Conservation (phyloP, 1,139 yeast genomes). For the Hemisphaericaspora subhashii region DNA sequence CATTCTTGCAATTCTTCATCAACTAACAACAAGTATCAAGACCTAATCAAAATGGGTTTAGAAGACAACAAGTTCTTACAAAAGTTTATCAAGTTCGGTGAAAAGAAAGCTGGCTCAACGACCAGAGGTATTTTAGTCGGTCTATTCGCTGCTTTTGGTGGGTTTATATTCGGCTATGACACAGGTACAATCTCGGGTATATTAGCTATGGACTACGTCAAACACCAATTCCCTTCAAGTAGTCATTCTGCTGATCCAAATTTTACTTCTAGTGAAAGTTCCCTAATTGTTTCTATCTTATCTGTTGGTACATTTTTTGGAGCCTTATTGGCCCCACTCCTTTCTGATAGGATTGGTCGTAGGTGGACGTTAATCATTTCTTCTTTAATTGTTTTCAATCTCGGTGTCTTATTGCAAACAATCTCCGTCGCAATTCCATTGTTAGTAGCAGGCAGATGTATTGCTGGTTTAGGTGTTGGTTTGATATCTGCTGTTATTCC, state of each 20-base stretch:
- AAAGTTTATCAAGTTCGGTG: constrained; percentile 38
- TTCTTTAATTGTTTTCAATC: constrained; percentile 53
- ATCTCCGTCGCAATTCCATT: constrained; percentile 45
- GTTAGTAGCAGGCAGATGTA: constrained; percentile 55
- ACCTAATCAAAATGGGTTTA: constrained; percentile 30
- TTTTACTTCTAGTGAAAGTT: constrained; percentile 56
- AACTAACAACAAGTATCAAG: not conserved
- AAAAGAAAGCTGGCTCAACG: constrained; percentile 51
- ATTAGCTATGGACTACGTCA: constrained; percentile 67
- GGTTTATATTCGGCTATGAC: constrained; percentile 72
- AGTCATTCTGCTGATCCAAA: constrained; percentile 4
- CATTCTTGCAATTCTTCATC: too few species aligned
- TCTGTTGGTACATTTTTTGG: constrained; percentile 76
- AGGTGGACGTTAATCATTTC: constrained; percentile 52
- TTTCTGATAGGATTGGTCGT: constrained; percentile 62
- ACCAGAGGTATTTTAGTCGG: constrained; percentile 48
- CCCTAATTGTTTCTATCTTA: constrained; percentile 65
- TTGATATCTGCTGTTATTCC: constrained; percentile 63
- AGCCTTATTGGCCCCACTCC: constrained; percentile 54
- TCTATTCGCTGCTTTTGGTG: constrained; percentile 61
- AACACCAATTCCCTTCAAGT: constrained; percentile 41
- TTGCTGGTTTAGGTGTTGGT: constrained; percentile 69
- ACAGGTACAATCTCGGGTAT: constrained; percentile 82
- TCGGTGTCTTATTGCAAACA: constrained; percentile 64
- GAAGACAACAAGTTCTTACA: constrained; percentile 34